These are phyloP conservation scores for Phaeosphaeria sp. DNA, from an alignment of 2,329 filamentous ascomycete species.

Conservation along the genomic window DNA sequence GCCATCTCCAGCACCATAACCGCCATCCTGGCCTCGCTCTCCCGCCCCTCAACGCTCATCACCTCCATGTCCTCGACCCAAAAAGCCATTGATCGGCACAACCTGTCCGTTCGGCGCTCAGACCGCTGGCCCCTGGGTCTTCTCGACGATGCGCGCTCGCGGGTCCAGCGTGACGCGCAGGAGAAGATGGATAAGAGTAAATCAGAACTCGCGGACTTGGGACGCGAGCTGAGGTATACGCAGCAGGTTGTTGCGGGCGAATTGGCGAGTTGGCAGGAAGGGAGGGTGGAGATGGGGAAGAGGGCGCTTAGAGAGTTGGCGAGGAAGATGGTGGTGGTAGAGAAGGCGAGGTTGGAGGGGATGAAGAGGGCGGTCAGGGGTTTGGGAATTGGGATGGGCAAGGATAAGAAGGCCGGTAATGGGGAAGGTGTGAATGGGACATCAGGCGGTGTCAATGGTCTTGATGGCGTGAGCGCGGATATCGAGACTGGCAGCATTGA, in stretches of 20 bases:
- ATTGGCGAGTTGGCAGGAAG: slow-evolving; percentile 91
- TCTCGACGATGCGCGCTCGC: slow-evolving; percentile 85
- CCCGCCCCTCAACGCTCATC: slow-evolving; percentile 80
- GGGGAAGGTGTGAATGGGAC: background rate
- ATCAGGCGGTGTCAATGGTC: background rate
- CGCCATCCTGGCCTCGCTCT: slow-evolving; percentile 79
- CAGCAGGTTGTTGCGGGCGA: slow-evolving; percentile 93
- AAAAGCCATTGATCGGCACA: slow-evolving; percentile 78
- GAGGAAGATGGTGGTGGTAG: slow-evolving; percentile 77
- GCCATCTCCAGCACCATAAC: slow-evolving; percentile 84
- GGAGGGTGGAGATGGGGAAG: slow-evolving; percentile 78
- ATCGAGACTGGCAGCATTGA: slow-evolving; percentile 13
- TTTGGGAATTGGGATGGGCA: slow-evolving; percentile 20
- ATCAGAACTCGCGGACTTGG: slow-evolving; percentile 74
- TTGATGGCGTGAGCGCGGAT: slow-evolving; percentile 2
- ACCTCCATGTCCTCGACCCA: slow-evolving; percentile 75
- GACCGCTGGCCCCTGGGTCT: slow-evolving; percentile 82
- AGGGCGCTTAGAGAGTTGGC: slow-evolving; percentile 79
- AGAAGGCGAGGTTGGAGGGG: slow-evolving; percentile 78
- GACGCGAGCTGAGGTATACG: slow-evolving; percentile 84
- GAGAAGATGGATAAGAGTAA: slow-evolving; percentile 75
- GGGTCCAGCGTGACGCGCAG: slow-evolving; percentile 82
- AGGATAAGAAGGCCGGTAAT: background rate
- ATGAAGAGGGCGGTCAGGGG: slow-evolving; percentile 80
- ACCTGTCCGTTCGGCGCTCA: slow-evolving; percentile 74